These are phyloP conservation scores for Lophium mytilinum DNA, from an alignment of 495 filamentous ascomycete species.

Conservation along the genomic window DNA sequence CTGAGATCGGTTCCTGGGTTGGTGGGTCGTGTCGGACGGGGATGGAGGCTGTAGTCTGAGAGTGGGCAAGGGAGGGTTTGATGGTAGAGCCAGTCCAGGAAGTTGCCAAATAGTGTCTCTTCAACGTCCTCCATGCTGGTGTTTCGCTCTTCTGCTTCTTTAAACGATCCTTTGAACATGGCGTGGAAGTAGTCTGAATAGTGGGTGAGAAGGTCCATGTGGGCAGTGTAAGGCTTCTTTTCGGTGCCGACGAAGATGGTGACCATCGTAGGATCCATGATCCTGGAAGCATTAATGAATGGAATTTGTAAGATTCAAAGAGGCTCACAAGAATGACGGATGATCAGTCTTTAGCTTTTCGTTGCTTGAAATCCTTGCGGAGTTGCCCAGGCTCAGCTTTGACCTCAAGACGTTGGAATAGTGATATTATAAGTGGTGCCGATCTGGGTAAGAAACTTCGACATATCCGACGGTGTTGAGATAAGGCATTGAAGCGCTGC, in stretches of 20 bases:
- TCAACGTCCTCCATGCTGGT: conserved; percentile 11
- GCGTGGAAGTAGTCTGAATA: conserved; percentile 15
- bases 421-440: too few species aligned
- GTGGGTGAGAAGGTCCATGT: conserved; percentile 19
- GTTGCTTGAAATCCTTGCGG: too few species aligned
- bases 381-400: too few species aligned
- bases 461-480: too few species aligned
- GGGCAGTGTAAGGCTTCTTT: conserved; percentile 1
- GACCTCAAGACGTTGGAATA: too few species aligned
- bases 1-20: neutral
- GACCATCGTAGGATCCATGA: neutral
- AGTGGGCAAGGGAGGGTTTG: neutral
- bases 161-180: conserved; percentile 18
- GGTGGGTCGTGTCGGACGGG: neutral
- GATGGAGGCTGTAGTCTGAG: too few species aligned
- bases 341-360: too few species aligned
- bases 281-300: neutral
- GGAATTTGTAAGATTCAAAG: too few species aligned
- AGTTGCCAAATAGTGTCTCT: neutral
- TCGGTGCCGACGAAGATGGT: neutral
- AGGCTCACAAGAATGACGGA: too few species aligned
- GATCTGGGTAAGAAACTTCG: too few species aligned
- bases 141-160: conserved; percentile 10
- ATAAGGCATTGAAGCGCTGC: too few species aligned
- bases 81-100: conserved; percentile 20